Base-by-base conservation (phyloP, 2,329 filamentous ascomycete species). In the Xylaria sp. region DNA sequence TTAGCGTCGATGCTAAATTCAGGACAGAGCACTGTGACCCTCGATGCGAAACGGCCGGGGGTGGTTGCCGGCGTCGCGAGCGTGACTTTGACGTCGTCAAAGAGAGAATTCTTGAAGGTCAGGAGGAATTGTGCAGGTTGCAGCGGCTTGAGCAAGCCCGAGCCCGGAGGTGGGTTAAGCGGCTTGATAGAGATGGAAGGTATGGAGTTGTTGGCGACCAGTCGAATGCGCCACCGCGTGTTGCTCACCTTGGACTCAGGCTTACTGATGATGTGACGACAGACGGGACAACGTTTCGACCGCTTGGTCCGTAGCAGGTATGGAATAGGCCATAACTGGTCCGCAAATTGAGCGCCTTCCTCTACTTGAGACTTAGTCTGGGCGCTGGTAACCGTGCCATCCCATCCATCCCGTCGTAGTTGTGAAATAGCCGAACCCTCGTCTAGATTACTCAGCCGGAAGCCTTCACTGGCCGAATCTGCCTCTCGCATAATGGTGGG, bases 1-100 rank as follows among this genome's bases (percentile, higher is more conserved):
- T 97, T 97, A 65, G 95, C 93, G 69, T 94, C 95, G 50, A 99
- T 90, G 55, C 96, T 92, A 78, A 99, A 98, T 73, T 97, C 90
- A 0, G 96, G 96, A 75, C 95, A 99, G 1, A 99, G 85, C 15
- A 99, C 90, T 0, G 96, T 99, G 66, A 99, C 93, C 73, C 88
- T 91, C 63, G 90, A 92, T 1, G 87, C 85, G 73, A 94, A 92
- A 9, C 89, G 86, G 3, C 93, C 93, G 0, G 93, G 92, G 0
- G 93, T 96, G 10, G 86, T 86, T 27, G 90, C 87, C 0, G 95
- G 93, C 0, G 94, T 96, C 4, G 94, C 95, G 7, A 99, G 87
- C 0, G 91, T 95, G 64, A 99, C 90, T 66, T 91, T 91, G 71
- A 99, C 90, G 25, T 88, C 87, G 72, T 99, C 96, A 79, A 97